phyloP scores from a whole-genome alignment of 2,329 filamentous ascomycete genomes.

The Ascomycota sp. region DNA sequence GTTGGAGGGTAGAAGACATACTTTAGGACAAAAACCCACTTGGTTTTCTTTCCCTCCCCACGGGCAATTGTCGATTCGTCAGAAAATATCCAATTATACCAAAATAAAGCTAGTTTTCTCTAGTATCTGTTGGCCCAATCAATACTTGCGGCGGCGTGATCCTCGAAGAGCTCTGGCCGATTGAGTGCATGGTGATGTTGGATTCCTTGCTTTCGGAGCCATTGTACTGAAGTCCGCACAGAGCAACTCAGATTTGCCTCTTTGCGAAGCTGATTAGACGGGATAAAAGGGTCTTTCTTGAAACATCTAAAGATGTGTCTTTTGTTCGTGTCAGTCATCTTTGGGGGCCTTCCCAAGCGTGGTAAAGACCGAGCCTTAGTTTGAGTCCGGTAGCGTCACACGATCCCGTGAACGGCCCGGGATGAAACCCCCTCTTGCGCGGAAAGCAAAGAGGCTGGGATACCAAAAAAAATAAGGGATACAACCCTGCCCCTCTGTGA shows the following conservation, averaged over 20 bases:
- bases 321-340: background rate
- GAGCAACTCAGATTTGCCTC: background rate
- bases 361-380: no score
- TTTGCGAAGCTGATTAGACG: background rate
- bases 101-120: slow-evolving; percentile 1
- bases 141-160: background rate
- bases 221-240: background rate
- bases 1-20: background rate
- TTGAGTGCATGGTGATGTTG: background rate
- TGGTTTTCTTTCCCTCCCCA: background rate
- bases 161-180: background rate
- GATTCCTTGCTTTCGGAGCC: no score
- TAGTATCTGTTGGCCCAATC: background rate
- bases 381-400: no score
- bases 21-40: background rate
- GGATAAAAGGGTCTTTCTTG: background rate
- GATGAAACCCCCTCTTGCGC: no score
- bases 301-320: background rate
- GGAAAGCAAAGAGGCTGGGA: no score
- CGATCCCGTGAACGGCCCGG: no score
- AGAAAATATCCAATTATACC: background rate
- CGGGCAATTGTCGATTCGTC: background rate
- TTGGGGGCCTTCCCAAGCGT: background rate
- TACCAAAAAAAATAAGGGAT: no score
- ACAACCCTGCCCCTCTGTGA: no score